Conservation (phyloP, 2,329 filamentous ascomycete genomes). For the Colletotrichum sp. region DNA sequence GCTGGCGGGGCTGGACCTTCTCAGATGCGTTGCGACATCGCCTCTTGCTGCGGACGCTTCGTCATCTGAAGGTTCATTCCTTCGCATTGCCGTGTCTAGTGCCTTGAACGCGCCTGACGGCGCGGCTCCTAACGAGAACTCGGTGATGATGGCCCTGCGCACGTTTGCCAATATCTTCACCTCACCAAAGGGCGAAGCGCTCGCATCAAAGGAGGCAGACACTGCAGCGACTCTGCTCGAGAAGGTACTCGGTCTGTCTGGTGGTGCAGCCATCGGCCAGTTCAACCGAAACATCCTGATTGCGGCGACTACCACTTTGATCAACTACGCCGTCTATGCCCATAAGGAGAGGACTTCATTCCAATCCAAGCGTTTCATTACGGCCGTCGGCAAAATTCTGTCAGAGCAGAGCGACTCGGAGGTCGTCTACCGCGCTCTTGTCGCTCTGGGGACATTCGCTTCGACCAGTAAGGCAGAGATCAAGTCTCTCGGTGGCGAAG, state of each 20-base stretch:
- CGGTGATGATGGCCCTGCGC: slow-evolving; percentile 85
- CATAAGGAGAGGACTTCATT: slow-evolving; percentile 44
- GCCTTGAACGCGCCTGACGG: slow-evolving; percentile 50
- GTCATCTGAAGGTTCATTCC: slow-evolving; percentile 59
- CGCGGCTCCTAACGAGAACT: slow-evolving; percentile 72
- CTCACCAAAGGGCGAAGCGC: slow-evolving; percentile 70
- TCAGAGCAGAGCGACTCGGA: slow-evolving; percentile 76
- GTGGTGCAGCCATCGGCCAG: slow-evolving; percentile 52
- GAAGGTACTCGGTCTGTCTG: slow-evolving; percentile 59
- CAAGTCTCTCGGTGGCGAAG: slow-evolving; percentile 44
- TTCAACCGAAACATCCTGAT: slow-evolving; percentile 82
- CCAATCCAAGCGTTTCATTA: slow-evolving; percentile 53
- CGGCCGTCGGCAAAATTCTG: slow-evolving; percentile 68
- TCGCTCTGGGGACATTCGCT: slow-evolving; percentile 82
- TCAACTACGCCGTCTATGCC: slow-evolving; percentile 84
- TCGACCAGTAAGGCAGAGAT: slow-evolving; percentile 54
- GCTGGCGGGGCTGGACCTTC: slow-evolving; percentile 83
- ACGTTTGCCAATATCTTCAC: slow-evolving; percentile 84
- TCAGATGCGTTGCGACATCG: slow-evolving; percentile 80
- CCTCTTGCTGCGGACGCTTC: slow-evolving; percentile 68
- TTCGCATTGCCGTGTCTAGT: slow-evolving; percentile 55
- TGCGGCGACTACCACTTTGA: slow-evolving; percentile 79
- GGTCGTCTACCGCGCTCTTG: slow-evolving; percentile 80
- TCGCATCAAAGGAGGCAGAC: slow-evolving; percentile 64
- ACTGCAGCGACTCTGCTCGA: slow-evolving; percentile 68